Percentiles rank a stretch among this genome's conserved stretches.
phyloP scores from a whole-genome alignment of 441 rosid genomes.

The Macaranga tanarius region DNA sequence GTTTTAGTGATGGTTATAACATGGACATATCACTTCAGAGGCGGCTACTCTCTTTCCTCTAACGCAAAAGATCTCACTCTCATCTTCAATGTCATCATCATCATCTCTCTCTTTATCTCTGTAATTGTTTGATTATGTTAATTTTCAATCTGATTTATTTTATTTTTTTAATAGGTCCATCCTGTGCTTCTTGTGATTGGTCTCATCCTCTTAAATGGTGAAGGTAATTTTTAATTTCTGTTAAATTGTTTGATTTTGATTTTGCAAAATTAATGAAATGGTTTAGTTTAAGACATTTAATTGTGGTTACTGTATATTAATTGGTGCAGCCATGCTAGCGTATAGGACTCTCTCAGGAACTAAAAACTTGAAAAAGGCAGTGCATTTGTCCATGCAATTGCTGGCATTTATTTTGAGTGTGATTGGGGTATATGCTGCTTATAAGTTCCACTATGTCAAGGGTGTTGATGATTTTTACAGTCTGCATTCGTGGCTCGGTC shows the following conservation, averaged over 20 bases:
- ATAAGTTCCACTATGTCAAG: constrained; percentile 77
- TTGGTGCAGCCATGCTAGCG: constrained; percentile 67
- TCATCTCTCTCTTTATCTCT: not conserved
- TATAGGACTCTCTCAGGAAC: constrained; percentile 75
- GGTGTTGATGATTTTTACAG: constrained; percentile 88
- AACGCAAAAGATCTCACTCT: constrained; percentile 17
- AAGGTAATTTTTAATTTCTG: too few species aligned
- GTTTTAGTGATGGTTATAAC: constrained; percentile 13
- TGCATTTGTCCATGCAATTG: constrained; percentile 64
- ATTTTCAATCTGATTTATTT: not conserved
- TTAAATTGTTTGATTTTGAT: too few species aligned
- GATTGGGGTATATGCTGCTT: constrained; percentile 79
- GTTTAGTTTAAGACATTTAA: not conserved
- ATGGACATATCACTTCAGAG: constrained; percentile 26
- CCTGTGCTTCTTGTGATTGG: constrained; percentile 81
- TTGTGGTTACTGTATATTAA: not conserved
- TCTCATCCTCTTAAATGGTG: constrained; percentile 74
- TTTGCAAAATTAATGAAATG: too few species aligned
- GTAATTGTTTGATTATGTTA: not conserved
- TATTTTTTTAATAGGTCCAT: constrained; percentile 53
- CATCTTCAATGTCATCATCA: constrained; percentile 19
- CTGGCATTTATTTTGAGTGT: constrained; percentile 56
- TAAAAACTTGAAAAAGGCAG: constrained; percentile 62
- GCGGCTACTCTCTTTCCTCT: constrained; percentile 22
- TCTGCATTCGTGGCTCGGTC: constrained; percentile 90